A percentile compares a stretch with the other conserved stretches of the same genome.
These are phyloP conservation scores for Coniosporium tulheliwenetii DNA, from an alignment of 2,329 filamentous ascomycete genomes.

Conservation along the genomic window DNA sequence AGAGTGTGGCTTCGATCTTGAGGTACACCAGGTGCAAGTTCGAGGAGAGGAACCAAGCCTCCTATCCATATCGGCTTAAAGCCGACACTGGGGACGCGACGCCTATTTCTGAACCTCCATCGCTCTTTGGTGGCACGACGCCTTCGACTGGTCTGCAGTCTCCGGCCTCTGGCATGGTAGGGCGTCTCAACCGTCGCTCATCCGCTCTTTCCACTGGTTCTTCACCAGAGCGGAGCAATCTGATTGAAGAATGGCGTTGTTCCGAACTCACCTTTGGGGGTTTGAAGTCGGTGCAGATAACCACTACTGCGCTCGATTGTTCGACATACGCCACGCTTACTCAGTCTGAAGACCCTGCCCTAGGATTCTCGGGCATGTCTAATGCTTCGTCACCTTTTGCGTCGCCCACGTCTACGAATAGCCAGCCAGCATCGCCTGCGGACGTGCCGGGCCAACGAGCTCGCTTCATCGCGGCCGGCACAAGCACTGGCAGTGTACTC, in stretches of 20 bases:
- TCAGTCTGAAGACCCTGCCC: slow-evolving; percentile 61
- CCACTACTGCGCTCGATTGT: slow-evolving; percentile 53
- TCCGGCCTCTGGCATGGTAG: slow-evolving; percentile 5
- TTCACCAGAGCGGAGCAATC: too few relatives aligned
- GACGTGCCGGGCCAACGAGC: slow-evolving; percentile 77
- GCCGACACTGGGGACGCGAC: slow-evolving; percentile 7
- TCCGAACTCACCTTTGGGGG: slow-evolving; percentile 48
- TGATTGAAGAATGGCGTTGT: slow-evolving; percentile 48
- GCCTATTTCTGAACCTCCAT: slow-evolving; percentile 14
- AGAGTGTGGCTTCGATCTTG: slow-evolving; percentile 34
- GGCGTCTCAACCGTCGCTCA: too few relatives aligned
- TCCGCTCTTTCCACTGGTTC: too few relatives aligned
- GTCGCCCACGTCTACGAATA: slow-evolving; percentile 34
- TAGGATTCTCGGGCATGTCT: slow-evolving; percentile 40
- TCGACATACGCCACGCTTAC: slow-evolving; percentile 60
- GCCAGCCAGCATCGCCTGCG: slow-evolving; percentile 22
- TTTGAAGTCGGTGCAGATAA: slow-evolving; percentile 46
- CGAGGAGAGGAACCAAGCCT: slow-evolving; percentile 13
- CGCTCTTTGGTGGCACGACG: slow-evolving; percentile 35
- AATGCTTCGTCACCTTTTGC: slow-evolving; percentile 36
- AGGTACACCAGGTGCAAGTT: slow-evolving; percentile 42
- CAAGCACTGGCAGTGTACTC: slow-evolving; percentile 57
- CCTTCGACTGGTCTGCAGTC: slow-evolving; percentile 15
- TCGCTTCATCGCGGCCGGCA: slow-evolving; percentile 69
- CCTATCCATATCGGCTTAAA: slow-evolving; percentile 7